phyloP scores from a whole-genome alignment of 805 yeast species.

The Lipomyces starkeyi region DNA sequence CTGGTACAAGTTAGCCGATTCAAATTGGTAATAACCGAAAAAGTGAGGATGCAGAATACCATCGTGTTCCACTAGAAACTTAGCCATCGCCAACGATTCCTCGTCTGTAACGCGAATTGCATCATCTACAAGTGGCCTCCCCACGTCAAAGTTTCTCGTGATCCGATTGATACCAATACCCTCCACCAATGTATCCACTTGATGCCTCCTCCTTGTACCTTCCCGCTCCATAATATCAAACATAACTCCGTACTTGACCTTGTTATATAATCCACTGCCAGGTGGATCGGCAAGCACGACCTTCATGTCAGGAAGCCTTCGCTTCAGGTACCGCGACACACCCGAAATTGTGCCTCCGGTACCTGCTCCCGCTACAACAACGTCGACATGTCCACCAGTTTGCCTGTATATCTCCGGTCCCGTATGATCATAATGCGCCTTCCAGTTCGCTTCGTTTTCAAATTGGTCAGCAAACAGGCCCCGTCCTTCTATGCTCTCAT shows the following conservation, averaged over 20 bases:
- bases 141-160: slow-evolving; percentile 78
- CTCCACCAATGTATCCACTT: slow-evolving; percentile 92
- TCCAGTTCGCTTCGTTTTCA: slow-evolving; percentile 92
- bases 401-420: slow-evolving; percentile 93
- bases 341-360: slow-evolving; percentile 99
- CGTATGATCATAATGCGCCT: slow-evolving; percentile 76
- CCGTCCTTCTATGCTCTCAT: slow-evolving; percentile 46
- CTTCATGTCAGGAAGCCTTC: slow-evolving; percentile 50
- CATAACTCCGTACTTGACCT: slow-evolving; percentile 91
- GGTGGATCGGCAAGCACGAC: slow-evolving; percentile 91
- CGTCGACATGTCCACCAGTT: slow-evolving; percentile 67
- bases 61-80: slow-evolving; percentile 75
- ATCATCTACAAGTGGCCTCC: slow-evolving; percentile 73
- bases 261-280: slow-evolving; percentile 88
- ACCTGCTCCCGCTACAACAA: slow-evolving; percentile 89
- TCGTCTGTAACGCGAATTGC: slow-evolving; percentile 79
- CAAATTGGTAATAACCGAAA: no score
- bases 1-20: not conserved
- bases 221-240: slow-evolving; percentile 86
- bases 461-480: slow-evolving; percentile 96
- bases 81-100: slow-evolving; percentile 89
- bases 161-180: slow-evolving; percentile 91
- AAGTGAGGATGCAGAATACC: slow-evolving; percentile 53
- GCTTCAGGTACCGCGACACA: slow-evolving; percentile 75
- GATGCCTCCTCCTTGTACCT: slow-evolving; percentile 93